Conservation (phyloP, 345 rosid species). For the Eucalyptus rudis region DNA sequence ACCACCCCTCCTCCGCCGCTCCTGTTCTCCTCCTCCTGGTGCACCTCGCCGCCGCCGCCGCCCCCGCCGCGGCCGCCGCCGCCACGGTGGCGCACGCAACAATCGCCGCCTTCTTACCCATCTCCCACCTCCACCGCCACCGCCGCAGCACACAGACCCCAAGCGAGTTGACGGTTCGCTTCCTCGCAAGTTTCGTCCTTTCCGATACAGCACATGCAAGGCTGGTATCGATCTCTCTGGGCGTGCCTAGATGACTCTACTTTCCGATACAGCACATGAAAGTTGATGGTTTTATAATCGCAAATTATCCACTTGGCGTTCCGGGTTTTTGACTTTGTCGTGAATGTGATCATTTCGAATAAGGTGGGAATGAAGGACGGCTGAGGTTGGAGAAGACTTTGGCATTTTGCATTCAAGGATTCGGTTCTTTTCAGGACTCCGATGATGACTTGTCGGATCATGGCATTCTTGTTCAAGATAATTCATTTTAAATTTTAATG, state of each 20-base stretch:
- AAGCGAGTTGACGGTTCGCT: background rate
- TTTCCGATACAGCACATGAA: background rate
- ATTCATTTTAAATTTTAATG: too few species aligned
- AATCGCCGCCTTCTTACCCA: conserved; percentile 9
- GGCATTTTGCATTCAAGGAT: too few species aligned
- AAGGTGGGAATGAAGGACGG: too few species aligned
- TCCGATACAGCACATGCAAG: background rate
- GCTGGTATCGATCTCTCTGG: background rate
- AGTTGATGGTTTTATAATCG: background rate
- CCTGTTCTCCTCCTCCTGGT: conserved; percentile 35
- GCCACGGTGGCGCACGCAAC: background rate
- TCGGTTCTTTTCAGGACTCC: too few species aligned
- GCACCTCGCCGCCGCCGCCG: conserved; percentile 50
- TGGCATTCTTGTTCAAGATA: too few species aligned
- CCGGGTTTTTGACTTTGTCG: background rate
- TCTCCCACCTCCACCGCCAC: background rate
- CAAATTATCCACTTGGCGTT: background rate
- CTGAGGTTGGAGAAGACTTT: too few species aligned
- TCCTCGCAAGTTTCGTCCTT: background rate
- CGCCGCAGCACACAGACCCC: background rate
- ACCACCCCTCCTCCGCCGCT: conserved; percentile 47
- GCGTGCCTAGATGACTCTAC: background rate
- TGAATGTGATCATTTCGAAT: background rate
- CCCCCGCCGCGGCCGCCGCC: conserved; percentile 31
- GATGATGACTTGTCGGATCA: too few species aligned